Conservation (phyloP, 495 filamentous ascomycete species). For the Barbatosphaeria neglecta region DNA sequence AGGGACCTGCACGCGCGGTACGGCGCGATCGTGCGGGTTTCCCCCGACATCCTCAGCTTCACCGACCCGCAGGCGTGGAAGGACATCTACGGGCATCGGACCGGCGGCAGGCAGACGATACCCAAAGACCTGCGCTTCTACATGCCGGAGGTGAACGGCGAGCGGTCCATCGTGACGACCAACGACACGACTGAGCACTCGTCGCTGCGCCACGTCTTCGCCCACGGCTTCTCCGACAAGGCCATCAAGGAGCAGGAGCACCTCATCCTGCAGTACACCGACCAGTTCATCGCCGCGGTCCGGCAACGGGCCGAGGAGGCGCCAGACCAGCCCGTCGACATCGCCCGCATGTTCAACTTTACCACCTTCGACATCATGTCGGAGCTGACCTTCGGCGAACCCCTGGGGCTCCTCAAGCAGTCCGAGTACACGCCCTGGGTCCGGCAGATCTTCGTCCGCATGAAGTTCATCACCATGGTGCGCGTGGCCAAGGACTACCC, state of each 20-base stretch:
- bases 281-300: slow-evolving; percentile 23
- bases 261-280: slow-evolving; percentile 16
- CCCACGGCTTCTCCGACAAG: slow-evolving; percentile 34
- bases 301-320: slow-evolving; percentile 6
- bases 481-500: slow-evolving; percentile 11
- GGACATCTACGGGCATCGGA: slow-evolving; percentile 35
- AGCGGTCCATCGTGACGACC: slow-evolving; percentile 15
- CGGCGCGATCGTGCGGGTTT: slow-evolving; percentile 33
- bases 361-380: slow-evolving; percentile 45
- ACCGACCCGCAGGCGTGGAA: slow-evolving; percentile 33
- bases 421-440: slow-evolving; percentile 19
- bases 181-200: slow-evolving; percentile 20
- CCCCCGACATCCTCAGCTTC: slow-evolving; percentile 31
- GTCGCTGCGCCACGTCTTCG: slow-evolving; percentile 26
- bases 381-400: slow-evolving; percentile 39
- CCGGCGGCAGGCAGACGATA: neutral
- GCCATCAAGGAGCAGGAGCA: slow-evolving; percentile 20
- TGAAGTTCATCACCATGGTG: slow-evolving; percentile 16
- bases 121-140: slow-evolving; percentile 8
- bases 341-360: slow-evolving; percentile 35
- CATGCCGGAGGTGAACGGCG: neutral
- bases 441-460: slow-evolving; percentile 12
- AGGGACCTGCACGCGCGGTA: slow-evolving; percentile 29
- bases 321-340: slow-evolving; percentile 9
- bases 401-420: slow-evolving; percentile 34